Percentiles rank a stretch among this genome's conserved stretches.
Conservation (phyloP, 2,329 filamentous ascomycete species). For the Ascochyta koolunga region DNA sequence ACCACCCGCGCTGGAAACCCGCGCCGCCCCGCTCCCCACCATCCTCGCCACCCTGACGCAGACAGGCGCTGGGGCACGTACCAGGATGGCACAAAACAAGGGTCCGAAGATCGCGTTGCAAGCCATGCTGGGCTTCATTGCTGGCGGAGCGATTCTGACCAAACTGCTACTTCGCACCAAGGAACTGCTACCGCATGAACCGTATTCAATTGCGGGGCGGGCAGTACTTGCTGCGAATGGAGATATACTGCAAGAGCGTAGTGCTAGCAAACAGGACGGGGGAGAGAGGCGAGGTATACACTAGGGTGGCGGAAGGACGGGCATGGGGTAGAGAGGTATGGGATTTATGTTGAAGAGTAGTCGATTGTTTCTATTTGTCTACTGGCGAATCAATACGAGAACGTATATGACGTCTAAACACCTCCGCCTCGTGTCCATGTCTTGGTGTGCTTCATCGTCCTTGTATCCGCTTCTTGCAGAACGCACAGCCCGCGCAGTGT, state of each 20-base stretch:
- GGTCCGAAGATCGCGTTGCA: background rate
- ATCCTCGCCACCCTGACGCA: background rate
- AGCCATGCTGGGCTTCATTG: background rate
- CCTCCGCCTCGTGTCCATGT: background rate
- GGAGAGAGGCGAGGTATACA: background rate
- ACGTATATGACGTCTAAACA: background rate
- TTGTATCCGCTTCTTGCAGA: constrained; percentile 13
- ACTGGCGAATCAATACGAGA: background rate
- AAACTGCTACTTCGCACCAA: background rate
- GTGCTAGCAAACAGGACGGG: background rate
- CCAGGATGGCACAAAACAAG: background rate
- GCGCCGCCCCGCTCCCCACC: background rate
- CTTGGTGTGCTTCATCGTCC: background rate
- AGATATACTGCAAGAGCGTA: background rate
- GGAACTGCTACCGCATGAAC: background rate
- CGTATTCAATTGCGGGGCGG: background rate
- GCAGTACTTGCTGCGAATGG: background rate
- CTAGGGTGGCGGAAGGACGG: background rate
- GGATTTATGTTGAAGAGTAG: background rate
- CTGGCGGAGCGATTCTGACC: background rate
- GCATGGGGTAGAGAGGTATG: background rate
- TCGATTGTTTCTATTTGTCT: background rate
- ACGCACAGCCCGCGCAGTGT: constrained; percentile 17
- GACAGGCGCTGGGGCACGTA: background rate
- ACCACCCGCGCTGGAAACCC: background rate